Percentiles rank a stretch among this genome's conserved stretches.
Conservation (phyloP, 805 yeast genomes). For the Metschnikowia similis region DNA sequence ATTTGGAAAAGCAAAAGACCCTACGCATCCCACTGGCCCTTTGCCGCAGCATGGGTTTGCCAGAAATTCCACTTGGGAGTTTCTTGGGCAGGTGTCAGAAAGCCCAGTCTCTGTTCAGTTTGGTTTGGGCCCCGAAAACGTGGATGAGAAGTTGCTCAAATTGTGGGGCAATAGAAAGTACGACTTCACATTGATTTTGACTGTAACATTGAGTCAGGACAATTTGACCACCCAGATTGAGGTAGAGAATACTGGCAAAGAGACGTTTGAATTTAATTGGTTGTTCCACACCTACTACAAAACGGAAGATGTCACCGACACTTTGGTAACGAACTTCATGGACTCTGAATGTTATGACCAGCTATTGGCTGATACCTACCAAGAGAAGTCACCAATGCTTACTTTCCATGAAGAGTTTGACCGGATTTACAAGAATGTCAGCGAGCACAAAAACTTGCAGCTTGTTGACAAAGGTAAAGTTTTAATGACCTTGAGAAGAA, state of each 20-base stretch:
- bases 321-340: constrained; percentile 70
- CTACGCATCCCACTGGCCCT: constrained; percentile 49
- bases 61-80: constrained; percentile 87
- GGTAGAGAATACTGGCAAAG: constrained; percentile 65
- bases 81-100: constrained; percentile 75
- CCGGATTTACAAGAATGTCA: constrained; percentile 69
- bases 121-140: constrained; percentile 83
- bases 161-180: constrained; percentile 51
- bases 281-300: constrained; percentile 87
- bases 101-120: constrained; percentile 73
- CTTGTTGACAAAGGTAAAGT: constrained; percentile 71
- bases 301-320: constrained; percentile 73
- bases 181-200: constrained; percentile 75
- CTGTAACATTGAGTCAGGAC: constrained; percentile 54
- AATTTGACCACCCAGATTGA: constrained; percentile 66
- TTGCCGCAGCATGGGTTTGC: constrained; percentile 98
- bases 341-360: constrained; percentile 77
- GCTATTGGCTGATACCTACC: constrained; percentile 55
- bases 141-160: constrained; percentile 54
- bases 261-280: constrained; percentile 82
- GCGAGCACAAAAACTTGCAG: constrained; percentile 52
- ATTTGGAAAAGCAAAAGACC: constrained; percentile 66
- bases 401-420: constrained; percentile 77
- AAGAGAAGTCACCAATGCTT: constrained; percentile 71
- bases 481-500: constrained; percentile 60